Evolutionary conservation across 2,329 filamentous ascomycete genomes (phyloP).

Genomic region (Xylariaceae sp.): DNA sequence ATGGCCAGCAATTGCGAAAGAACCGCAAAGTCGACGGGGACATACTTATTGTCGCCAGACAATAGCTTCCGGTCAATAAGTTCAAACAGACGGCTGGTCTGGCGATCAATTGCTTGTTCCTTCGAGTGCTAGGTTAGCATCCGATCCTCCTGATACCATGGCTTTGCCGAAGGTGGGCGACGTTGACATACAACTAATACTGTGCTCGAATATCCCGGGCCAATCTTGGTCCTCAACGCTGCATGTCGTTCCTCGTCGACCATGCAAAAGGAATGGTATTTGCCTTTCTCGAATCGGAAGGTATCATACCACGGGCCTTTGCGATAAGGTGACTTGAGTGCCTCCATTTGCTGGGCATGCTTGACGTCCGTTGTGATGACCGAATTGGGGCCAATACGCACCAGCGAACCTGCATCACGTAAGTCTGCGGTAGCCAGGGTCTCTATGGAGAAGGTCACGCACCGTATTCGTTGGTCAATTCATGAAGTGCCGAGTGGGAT

Average conservation of each 20-base stretch:
- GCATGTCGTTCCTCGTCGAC: slow-evolving; percentile 6
- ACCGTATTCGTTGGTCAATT: slow-evolving; percentile 7
- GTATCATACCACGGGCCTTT: slow-evolving; percentile 10
- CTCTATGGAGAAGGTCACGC: not conserved
- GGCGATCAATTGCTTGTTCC: slow-evolving; percentile 23
- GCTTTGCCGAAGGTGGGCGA: not conserved
- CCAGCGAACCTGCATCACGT: slow-evolving; percentile 2
- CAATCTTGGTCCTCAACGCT: slow-evolving; percentile 7
- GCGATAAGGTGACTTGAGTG: slow-evolving; percentile 4
- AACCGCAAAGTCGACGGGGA: slow-evolving; percentile 31
- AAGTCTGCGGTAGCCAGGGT: not conserved
- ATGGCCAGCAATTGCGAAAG: slow-evolving; percentile 37
- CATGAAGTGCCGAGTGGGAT: slow-evolving; percentile 5
- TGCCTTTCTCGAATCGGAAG: slow-evolving; percentile 6
- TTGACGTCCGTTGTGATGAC: slow-evolving; percentile 8
- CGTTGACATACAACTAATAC: slow-evolving; percentile 7
- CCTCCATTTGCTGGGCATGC: slow-evolving; percentile 4
- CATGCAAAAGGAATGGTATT: slow-evolving; percentile 6
- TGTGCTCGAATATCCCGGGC: slow-evolving; percentile 9
- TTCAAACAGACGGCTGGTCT: slow-evolving; percentile 24
- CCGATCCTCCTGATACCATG: no score
- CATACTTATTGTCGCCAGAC: slow-evolving; percentile 1
- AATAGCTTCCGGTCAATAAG: slow-evolving; percentile 14
- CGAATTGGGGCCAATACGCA: slow-evolving; percentile 9
- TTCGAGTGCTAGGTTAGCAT: slow-evolving; percentile 4